Base-by-base conservation (phyloP, 2,329 filamentous ascomycete genomes). In the Beauveria australis region DNA sequence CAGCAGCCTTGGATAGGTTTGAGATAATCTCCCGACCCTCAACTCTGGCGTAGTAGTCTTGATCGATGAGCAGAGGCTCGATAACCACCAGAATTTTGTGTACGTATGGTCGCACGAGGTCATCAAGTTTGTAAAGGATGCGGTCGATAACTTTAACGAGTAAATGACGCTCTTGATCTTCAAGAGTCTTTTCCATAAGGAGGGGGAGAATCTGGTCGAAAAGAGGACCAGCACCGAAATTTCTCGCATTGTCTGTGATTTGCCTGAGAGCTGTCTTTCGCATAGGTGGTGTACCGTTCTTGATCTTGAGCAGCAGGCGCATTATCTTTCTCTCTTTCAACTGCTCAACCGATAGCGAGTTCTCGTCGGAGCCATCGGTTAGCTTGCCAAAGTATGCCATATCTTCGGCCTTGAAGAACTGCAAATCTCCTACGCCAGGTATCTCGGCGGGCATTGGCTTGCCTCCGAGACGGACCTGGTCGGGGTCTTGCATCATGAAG, bases 61-160 rank as follows among this genome's bases (percentile, higher is more conserved):
- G 94, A 71, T 99, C 95, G 70, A 99, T 99, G 66, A 99, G 89
- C 54, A 99, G 81, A n/a, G 94, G 94, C 74, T 99, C 95, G 68
- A 99, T 99, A 71, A 99, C 94, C 58, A 99, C 94, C 61, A 99
- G 77, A 64, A 99, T 99, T 79, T 97, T 97, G 79, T 99, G 95
- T 18, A 96, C 93, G 65, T 93, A 99, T 24, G 94, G 94, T 46
- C 94, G 86, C 59, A 99, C 94, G 65, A 97, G 82, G 69, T 99
- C 94, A 72, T 97, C 94, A 26, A 99, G 85, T 78, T 99, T 99
- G 83, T 97, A 99, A 7, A 99, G 84, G 63, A 99, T 92, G 75
- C 94, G 89, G 73, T 99, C 95, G 70, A 99, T 97, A 68, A 99
- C 95, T 78, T 99, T 99, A 78, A 99, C 95, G 30, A 99, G 84